Conservation (phyloP, 768 basidiomycete species). For the Russula vinacea region DNA sequence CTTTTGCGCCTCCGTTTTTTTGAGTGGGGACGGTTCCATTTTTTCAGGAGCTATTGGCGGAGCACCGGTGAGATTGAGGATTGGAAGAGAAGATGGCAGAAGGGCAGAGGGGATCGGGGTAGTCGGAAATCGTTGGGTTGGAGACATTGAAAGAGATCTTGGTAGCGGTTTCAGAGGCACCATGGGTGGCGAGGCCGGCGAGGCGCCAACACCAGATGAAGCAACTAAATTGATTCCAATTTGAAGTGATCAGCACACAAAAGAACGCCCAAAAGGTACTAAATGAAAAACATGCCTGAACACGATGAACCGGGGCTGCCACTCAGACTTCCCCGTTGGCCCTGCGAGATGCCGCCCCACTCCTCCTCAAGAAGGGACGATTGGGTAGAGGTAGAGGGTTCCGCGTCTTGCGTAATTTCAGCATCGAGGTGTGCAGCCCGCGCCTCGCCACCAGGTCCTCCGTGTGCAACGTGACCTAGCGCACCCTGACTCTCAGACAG, state of each 20-base stretch:
- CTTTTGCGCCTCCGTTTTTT: conserved; percentile 21
- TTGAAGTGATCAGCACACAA: neutral
- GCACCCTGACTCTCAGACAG: neutral
- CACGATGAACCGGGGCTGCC: neutral
- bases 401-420: neutral
- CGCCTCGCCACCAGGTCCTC: conserved; percentile 25
- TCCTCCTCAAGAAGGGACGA: conserved; percentile 1
- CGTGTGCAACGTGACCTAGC: conserved; percentile 13
- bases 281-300: conserved; percentile 8
- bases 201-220: neutral
- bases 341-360: neutral
- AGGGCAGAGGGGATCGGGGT: neutral
- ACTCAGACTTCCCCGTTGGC: neutral
- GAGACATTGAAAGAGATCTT: neutral
- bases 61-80: conserved; percentile 26
- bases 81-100: neutral
- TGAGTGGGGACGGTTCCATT: neutral
- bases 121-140: neutral
- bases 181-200: neutral
- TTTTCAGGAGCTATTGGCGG: conserved; percentile 8
- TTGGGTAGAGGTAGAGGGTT: neutral
- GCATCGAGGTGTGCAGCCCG: neutral
- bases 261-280: neutral
- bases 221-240: neutral
- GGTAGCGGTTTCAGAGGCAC: neutral